Percentiles rank a stretch among this genome's conserved stretches.
These are phyloP conservation scores for Penicillium sp. DNA, from an alignment of 2,329 filamentous ascomycete genomes.

Conservation along the genomic window DNA sequence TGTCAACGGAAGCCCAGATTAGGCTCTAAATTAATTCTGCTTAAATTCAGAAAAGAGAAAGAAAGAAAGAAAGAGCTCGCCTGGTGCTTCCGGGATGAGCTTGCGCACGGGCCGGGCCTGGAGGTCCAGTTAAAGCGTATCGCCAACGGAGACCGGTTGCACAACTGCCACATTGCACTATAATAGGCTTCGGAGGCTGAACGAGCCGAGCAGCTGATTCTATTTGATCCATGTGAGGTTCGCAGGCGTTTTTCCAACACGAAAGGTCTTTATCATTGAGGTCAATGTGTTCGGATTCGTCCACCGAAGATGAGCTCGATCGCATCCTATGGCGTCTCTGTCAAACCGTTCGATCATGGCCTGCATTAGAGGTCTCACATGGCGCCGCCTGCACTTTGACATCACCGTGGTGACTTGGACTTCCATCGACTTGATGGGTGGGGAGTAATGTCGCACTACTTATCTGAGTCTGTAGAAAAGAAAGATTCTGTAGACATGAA, in stretches of 20 bases:
- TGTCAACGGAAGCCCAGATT: not conserved
- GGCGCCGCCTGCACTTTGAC: constrained; percentile 13
- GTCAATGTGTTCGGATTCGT: not conserved
- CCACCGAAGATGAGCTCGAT: not conserved
- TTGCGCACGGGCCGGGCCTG: constrained; percentile 16
- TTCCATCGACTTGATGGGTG: constrained; percentile 22
- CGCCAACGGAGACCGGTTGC: constrained; percentile 31
- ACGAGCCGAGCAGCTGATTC: constrained; percentile 23
- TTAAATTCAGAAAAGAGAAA: not conserved
- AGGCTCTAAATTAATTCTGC: not conserved
- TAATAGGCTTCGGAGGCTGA: constrained; percentile 26
- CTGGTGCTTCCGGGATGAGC: constrained; percentile 2
- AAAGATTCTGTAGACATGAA: not conserved
- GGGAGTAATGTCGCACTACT: constrained; percentile 14
- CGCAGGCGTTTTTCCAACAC: not conserved
- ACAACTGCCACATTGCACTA: constrained; percentile 6
- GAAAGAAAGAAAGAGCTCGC: not conserved
- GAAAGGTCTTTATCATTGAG: not conserved
- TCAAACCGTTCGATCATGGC: constrained; percentile 7
- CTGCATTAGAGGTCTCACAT: constrained; percentile 33
- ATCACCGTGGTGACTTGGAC: constrained; percentile 1
- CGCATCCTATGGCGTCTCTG: not conserved
- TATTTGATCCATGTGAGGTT: not conserved
- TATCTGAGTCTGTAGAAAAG: not conserved
- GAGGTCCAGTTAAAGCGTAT: constrained; percentile 29